Base-by-base conservation (phyloP, 2,329 filamentous ascomycete genomes). In the Alternaria arborescens region DNA sequence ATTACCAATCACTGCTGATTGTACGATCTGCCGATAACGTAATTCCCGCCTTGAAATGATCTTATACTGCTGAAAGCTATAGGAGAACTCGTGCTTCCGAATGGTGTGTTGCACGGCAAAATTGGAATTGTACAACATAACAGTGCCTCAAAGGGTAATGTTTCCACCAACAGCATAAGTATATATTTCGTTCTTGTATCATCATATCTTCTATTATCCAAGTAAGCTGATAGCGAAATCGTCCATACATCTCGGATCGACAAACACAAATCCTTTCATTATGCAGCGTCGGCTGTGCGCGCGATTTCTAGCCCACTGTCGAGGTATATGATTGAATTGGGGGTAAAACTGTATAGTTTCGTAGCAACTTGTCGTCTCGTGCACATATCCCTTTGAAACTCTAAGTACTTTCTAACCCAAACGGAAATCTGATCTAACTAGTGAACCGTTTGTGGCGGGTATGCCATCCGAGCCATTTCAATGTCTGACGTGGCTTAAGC, bases 401-500 rank as follows among this genome's bases (percentile, higher is more conserved):
- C 11, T 10, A 44, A 14, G 16, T 24, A 8, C 18, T 18, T 14
- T 16, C 51, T 34, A 10, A 6, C 5, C 18, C 8, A 18, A 7
- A n/a, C 20, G 4, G 22, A 18, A 10, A n/a, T 14, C 18, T 34
- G 18, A 12, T 36, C 20, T 50, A 7, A 5, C 10, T 2, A 20
- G 26, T n/a, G 6, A 3, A n/a, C 32, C 34, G 38, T 32, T 28
- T 6, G 11, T 14, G 22, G n/a, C 32, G 32, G 30, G 38, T 40
- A 22, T 34, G 26, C 18, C 24, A 30, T n/a, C 52, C 52, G 57
- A 30, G 24, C n/a, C 36, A 28, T 51, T 32, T 26, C 26, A 36
- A 10, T 51, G 20, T 24, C 46, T 36, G 46, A 50, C 46, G 46
- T 50, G 46, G 46, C 46, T 11, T 12, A 20, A 52, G 50, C 36